Evolutionary conservation across 176 grass and related monocot species (phyloP), one percentile per base, ranked within the genome.

Genomic region (Bromus sterilis): DNA sequence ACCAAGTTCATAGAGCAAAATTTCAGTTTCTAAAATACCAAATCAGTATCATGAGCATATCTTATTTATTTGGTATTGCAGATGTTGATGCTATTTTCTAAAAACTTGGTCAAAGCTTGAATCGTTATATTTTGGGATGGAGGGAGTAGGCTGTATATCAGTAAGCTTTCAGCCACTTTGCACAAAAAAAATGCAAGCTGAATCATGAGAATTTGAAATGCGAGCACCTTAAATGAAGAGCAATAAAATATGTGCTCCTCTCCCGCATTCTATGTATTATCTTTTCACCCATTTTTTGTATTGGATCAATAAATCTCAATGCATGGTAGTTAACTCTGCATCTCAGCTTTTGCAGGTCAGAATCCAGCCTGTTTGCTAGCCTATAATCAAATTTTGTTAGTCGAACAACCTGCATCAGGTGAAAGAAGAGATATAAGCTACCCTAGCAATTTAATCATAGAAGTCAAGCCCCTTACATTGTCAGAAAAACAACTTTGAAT

Each of bases 301-400:
- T 94, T 66, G 74, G 87, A 36, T 76, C 84, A 15, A 83, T 97
- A 80, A 97, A 97, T 89, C 78, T 90, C 75, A 97, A 83, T 6
- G 85, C 85, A 71, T 92, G 85, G 83, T 97, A 97, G 63, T 97
- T 97, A 26, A 94, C 91, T 90, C 91, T 97, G 71, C 94, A 97
- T 78, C 94, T 89, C 80, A 97, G 66, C 83, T 92, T 97, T 75
- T 97, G 94, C 56, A 94, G 80, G 74, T 97, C 94, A 70, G 82
- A 82, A 48, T 97, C 89, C 83, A 97, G 82, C 82, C 84, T 94
- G 83, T 97, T 97, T 70, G 94, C 85, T 82, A 97, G 83, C 29
- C 94, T 92, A 80, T 97, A 97, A 83, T 97, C 94, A 82, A 90
- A 97, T 85, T 97, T 97, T 9, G 91, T 94, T 78, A 97, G 79